phyloP scores from a whole-genome alignment of 2,329 filamentous ascomycete genomes.

The Colletotrichum falcatum region DNA sequence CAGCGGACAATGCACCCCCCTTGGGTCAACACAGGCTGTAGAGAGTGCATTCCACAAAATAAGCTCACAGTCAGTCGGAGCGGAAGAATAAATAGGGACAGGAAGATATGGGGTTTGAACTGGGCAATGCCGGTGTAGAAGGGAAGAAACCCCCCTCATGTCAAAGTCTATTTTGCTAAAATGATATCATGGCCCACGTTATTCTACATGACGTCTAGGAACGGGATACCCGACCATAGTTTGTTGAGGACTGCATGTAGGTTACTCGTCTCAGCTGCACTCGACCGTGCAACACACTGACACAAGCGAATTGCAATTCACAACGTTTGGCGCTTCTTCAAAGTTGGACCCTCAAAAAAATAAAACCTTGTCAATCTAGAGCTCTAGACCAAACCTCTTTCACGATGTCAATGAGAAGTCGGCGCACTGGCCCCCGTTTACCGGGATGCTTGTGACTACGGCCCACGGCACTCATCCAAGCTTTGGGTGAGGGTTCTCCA shows the following conservation, averaged over 20 bases:
- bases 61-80: no score
- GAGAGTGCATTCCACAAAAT: background rate
- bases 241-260: background rate
- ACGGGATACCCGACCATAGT: background rate
- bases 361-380: background rate
- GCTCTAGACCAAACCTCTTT: background rate
- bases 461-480: background rate
- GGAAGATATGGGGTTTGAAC: no score
- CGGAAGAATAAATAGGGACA: no score
- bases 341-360: background rate
- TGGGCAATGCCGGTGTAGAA: background rate
- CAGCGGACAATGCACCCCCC: background rate
- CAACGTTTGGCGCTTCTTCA: background rate
- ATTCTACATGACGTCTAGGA: background rate
- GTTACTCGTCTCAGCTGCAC: no score
- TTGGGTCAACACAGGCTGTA: background rate
- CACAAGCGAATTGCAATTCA: background rate
- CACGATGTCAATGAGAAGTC: background rate
- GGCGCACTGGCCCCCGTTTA: background rate
- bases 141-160: background rate
- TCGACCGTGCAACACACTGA: background rate
- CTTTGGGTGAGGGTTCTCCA: conserved; percentile 10
- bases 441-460: background rate
- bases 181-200: background rate
- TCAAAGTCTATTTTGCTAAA: background rate